Base-by-base conservation (phyloP, 78 protist species). In the Polysphondylium violaceum region DNA sequence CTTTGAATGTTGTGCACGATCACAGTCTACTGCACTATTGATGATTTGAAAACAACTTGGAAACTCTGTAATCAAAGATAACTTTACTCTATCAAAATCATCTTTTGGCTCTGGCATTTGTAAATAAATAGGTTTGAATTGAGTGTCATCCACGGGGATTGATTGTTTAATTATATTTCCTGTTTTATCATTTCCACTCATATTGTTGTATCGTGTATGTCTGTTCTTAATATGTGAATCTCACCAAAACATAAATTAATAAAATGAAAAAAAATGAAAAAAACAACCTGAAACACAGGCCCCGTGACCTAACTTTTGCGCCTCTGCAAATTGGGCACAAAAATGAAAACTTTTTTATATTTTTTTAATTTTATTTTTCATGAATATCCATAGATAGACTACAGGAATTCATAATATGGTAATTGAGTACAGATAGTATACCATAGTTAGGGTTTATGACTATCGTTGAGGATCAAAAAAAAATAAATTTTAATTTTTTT, bases 101-200 rank as follows among this genome's bases (percentile, higher is more conserved):
- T 78, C 88, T 65, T 78, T 78, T 8, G 51, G 43, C 55, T 78
- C 88, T 51, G 60, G 64, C 58, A 78, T 44, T 33, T 78, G 31
- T 31, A 78, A 11, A 3, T 14, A 4, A 11, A 7, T 65, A n/a
- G 41, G 5, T 65, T 36, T 40, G n/a, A n/a, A n/a, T n/a, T n/a
- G n/a, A n/a, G n/a, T n/a, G n/a, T n/a, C n/a, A n/a, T n/a, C n/a
- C n/a, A n/a, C n/a, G n/a, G n/a, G n/a, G n/a, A n/a, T n/a, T n/a
- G n/a, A n/a, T n/a, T n/a, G n/a, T n/a, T n/a, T n/a, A n/a, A n/a
- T n/a, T n/a, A n/a, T n/a, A n/a, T n/a, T n/a, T n/a, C n/a, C n/a
- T n/a, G n/a, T 72, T 16, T 14, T 11, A 14, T 47, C 11, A 47
- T 11, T 47, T 47, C 11, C 53, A 47, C 53, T 47, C 11, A 47